Percentiles rank a stretch among this genome's conserved stretches.
Conservation (phyloP, 2,329 filamentous ascomycete species). For the Pyricularia sp. region DNA sequence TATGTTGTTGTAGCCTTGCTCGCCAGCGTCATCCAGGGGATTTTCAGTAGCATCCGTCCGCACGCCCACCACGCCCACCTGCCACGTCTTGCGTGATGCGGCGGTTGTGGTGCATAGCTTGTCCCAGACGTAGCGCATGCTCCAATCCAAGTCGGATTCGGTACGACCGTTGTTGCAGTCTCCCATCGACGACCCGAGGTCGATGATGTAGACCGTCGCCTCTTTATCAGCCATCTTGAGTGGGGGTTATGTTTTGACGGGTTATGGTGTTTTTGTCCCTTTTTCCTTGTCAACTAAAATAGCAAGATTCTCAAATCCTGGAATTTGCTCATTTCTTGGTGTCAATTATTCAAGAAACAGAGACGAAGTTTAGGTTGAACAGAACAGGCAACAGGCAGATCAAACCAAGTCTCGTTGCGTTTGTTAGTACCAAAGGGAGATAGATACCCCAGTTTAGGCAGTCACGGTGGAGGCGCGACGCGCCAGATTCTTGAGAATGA, state of each 20-base stretch:
- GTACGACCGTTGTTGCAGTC: constrained; percentile 59
- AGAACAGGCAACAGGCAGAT: background rate
- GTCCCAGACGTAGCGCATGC: constrained; percentile 91
- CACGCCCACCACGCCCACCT: constrained; percentile 72
- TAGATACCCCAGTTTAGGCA: background rate
- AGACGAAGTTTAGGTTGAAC: too few relatives aligned
- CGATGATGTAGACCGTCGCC: constrained; percentile 84
- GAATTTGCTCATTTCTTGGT: background rate
- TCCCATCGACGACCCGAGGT: constrained; percentile 80
- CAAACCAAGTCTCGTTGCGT: background rate
- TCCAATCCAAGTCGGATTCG: constrained; percentile 80
- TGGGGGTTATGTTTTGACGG: background rate
- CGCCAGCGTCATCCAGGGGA: constrained; percentile 50
- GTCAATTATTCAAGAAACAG: background rate
- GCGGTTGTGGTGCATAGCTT: constrained; percentile 68
- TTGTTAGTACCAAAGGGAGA: background rate
- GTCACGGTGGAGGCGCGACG: background rate
- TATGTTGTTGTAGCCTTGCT: constrained; percentile 74
- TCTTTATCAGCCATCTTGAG: constrained; percentile 78
- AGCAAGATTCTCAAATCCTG: background rate
- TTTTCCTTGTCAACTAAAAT: background rate
- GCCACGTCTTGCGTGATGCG: constrained; percentile 60
- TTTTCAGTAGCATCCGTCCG: constrained; percentile 72
- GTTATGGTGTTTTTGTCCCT: background rate
- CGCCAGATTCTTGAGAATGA: background rate